Conservation (phyloP, 768 basidiomycete genomes). For the Pleurotus giganteus region DNA sequence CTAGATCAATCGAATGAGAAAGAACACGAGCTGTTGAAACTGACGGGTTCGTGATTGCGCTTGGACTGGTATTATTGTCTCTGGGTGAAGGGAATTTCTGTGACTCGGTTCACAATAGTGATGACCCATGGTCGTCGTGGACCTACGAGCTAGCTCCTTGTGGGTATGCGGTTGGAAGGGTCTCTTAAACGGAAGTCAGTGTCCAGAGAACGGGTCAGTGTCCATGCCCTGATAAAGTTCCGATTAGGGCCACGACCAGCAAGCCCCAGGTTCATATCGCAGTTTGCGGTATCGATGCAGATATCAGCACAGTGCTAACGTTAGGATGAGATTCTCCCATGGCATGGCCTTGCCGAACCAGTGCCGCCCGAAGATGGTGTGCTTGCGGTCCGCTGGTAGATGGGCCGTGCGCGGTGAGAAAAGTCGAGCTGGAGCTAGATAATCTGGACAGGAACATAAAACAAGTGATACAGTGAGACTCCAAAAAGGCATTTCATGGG, state of each 20-base stretch:
- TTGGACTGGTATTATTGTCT: not conserved
- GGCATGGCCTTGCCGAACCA: slow-evolving; percentile 2
- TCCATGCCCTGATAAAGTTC: not conserved
- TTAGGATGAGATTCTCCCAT: slow-evolving; percentile 3
- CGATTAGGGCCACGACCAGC: too few relatives aligned
- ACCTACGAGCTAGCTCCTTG: not conserved
- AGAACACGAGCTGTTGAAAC: not conserved
- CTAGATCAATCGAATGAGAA: too few relatives aligned
- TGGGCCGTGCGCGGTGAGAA: not conserved
- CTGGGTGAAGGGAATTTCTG: not conserved
- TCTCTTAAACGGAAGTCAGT: not conserved
- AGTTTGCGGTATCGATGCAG: not conserved
- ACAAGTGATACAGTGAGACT: not conserved
- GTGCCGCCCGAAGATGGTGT: not conserved
- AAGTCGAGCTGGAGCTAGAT: too few relatives aligned
- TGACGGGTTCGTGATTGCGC: not conserved
- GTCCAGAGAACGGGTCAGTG: not conserved
- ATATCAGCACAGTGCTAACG: not conserved
- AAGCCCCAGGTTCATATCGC: too few relatives aligned
- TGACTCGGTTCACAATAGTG: not conserved
- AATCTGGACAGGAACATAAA: not conserved
- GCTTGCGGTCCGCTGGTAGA: not conserved
- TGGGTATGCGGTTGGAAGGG: not conserved
- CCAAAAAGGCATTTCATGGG: slow-evolving; percentile 9
- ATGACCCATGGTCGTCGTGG: not conserved